Percentiles rank a stretch among this genome's conserved stretches.
Conservation (phyloP, 192 early-diverging fungal species). For the Entomortierella lignicola region DNA sequence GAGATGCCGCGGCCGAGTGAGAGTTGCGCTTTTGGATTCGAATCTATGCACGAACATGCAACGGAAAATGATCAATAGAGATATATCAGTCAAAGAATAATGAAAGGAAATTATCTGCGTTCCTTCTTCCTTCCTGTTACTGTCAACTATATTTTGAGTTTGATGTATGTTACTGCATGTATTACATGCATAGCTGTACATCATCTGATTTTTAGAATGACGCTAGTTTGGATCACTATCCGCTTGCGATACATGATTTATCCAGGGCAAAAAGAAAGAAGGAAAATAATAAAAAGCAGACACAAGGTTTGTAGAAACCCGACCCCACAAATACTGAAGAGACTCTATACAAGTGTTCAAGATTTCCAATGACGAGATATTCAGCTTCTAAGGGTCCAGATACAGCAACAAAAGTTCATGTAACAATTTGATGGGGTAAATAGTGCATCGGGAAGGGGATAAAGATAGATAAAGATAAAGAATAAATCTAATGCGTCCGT, state of each 20-base stretch:
- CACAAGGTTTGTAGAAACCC: no score
- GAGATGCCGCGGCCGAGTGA: constrained; percentile 64
- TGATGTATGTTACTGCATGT: constrained; percentile 1
- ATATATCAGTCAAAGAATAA: constrained; percentile 3
- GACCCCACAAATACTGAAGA: no score
- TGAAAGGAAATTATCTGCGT: background rate
- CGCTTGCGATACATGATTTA: no score
- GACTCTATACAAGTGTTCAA: no score
- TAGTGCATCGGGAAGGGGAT: background rate
- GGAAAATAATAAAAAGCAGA: background rate
- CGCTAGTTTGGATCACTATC: background rate
- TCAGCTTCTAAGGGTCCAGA: no score
- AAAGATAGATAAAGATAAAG: background rate
- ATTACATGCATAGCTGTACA: background rate
- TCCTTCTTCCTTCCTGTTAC: background rate
- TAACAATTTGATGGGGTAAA: background rate
- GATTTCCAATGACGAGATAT: no score
- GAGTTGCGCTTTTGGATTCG: constrained; percentile 66
- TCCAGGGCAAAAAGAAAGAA: constrained; percentile 3
- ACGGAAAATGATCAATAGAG: constrained; percentile 4
- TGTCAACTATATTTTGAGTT: background rate
- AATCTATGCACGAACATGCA: constrained; percentile 47
- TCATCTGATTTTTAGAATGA: background rate
- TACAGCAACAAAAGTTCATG: background rate
- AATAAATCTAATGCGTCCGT: constrained; percentile 2